Conservation (phyloP, 805 yeast genomes). For the Komagataella kurtzmanii region DNA sequence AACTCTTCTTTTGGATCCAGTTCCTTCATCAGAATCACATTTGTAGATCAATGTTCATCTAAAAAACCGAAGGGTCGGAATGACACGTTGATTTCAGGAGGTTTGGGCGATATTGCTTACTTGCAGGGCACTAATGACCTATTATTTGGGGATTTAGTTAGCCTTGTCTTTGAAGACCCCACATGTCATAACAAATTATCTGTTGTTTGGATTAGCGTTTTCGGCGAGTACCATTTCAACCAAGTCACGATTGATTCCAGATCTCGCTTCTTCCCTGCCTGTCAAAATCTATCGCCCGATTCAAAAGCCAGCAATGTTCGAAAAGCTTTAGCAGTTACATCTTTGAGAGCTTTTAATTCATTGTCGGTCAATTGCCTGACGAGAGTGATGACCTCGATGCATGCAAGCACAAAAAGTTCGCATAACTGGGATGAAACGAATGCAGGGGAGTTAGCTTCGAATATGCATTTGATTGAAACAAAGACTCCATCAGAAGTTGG, state of each 20-base stretch:
- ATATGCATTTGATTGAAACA: conserved; percentile 40
- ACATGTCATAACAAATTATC: conserved; percentile 11
- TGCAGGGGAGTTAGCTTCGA: conserved; percentile 70
- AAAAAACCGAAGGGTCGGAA: not conserved
- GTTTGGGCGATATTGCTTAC: conserved; percentile 27
- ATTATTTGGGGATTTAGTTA: conserved; percentile 30
- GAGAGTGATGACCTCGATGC: not conserved
- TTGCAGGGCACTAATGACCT: conserved; percentile 33
- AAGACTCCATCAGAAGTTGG: conserved; percentile 49
- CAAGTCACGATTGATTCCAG: conserved; percentile 41
- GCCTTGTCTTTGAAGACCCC: conserved; percentile 37
- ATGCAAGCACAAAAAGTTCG: conserved; percentile 5
- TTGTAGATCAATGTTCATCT: not conserved
- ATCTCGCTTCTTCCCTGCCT: conserved; percentile 70
- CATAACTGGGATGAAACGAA: conserved; percentile 65
- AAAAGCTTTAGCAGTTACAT: conserved; percentile 63
- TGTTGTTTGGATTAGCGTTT: conserved; percentile 37
- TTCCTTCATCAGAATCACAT: not conserved
- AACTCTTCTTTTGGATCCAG: not conserved
- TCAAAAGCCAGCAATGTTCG: conserved; percentile 47
- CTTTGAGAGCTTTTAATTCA: conserved; percentile 40
- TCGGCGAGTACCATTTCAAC: conserved; percentile 51
- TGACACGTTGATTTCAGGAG: not conserved
- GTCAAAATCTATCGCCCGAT: conserved; percentile 45
- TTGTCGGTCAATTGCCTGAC: not conserved